A percentile compares a stretch with the other conserved stretches of the same genome.
phyloP scores from a whole-genome alignment of 2,329 filamentous ascomycete genomes.

The Pyrenophora seminiperda region DNA sequence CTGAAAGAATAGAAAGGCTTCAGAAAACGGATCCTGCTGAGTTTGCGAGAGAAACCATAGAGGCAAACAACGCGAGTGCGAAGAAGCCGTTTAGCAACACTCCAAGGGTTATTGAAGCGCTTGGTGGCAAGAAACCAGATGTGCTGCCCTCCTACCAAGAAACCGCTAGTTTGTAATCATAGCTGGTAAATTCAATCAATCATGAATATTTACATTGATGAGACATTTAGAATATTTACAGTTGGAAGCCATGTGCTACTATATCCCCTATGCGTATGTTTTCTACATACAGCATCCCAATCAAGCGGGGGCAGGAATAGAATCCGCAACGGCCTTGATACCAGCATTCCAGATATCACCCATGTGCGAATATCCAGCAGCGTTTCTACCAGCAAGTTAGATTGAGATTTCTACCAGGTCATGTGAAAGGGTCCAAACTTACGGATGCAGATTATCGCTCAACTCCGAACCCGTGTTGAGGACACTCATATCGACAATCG shows the following conservation, averaged over 20 bases:
- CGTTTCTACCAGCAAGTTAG: slow-evolving; percentile 19
- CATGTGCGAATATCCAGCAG: slow-evolving; percentile 39
- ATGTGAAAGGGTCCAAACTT: slow-evolving; percentile 1
- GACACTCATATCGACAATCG: slow-evolving; percentile 34
- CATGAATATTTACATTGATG: no score
- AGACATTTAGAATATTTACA: no score
- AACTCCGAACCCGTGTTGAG: slow-evolving; percentile 23
- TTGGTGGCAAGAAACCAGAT: neutral
- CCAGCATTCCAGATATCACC: slow-evolving; percentile 34
- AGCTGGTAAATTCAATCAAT: no score
- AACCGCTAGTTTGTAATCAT: neutral
- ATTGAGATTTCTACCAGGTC: neutral
- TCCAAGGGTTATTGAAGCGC: neutral
- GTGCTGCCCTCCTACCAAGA: neutral
- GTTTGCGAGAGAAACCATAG: neutral
- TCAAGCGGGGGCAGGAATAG: slow-evolving; percentile 6
- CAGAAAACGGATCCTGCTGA: slow-evolving; percentile 4
- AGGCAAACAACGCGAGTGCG: slow-evolving; percentile 7
- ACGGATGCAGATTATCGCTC: slow-evolving; percentile 37
- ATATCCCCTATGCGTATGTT: no score
- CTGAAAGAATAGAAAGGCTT: slow-evolving; percentile 11
- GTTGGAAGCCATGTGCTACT: no score
- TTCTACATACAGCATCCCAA: no score
- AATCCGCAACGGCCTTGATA: slow-evolving; percentile 13
- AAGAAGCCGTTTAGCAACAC: slow-evolving; percentile 16